These are phyloP conservation scores for Nematocida sp. DNA, from an alignment of 371 early-diverging fungal species.

Conservation along the genomic window DNA sequence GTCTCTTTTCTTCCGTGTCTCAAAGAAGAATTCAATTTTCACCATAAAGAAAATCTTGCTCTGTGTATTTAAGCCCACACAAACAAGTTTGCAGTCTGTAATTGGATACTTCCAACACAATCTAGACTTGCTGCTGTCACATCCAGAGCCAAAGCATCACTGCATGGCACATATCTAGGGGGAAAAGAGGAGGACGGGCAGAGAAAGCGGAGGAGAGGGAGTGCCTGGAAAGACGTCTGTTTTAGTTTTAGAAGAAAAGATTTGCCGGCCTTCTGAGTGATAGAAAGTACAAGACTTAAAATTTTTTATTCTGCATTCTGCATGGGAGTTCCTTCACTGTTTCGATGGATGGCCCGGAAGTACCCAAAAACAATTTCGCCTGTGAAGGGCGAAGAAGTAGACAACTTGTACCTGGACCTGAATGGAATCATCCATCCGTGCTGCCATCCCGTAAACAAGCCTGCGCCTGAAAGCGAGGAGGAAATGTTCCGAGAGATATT, in stretches of 20 bases:
- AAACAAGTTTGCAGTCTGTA: no score
- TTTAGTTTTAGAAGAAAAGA: no score
- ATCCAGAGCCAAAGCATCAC: no score
- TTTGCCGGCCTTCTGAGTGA: no score
- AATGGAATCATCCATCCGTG: slow-evolving; percentile 98
- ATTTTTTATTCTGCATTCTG: slow-evolving; percentile 2
- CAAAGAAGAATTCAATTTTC: slow-evolving; percentile 46
- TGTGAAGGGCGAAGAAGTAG: slow-evolving; percentile 66
- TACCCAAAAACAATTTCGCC: slow-evolving; percentile 74
- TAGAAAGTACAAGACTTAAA: no score
- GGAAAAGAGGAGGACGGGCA: no score
- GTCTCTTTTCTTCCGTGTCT: slow-evolving; percentile 38
- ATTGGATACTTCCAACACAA: neutral
- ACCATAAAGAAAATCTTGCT: slow-evolving; percentile 39
- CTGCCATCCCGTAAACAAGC: slow-evolving; percentile 70
- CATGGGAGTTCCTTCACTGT: slow-evolving; percentile 67
- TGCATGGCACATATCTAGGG: no score
- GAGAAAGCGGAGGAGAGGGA: no score
- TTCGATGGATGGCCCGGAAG: slow-evolving; percentile 80
- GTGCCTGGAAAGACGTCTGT: no score
- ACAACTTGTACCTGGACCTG: slow-evolving; percentile 94
- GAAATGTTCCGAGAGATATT: slow-evolving; percentile 83
- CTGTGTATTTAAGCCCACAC: no score
- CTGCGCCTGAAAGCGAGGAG: slow-evolving; percentile 66
- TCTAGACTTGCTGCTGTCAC: no score